phyloP scores from a whole-genome alignment of 805 yeast genomes.

The fission yeast (Schizosaccharomyces pombe) region DNA sequence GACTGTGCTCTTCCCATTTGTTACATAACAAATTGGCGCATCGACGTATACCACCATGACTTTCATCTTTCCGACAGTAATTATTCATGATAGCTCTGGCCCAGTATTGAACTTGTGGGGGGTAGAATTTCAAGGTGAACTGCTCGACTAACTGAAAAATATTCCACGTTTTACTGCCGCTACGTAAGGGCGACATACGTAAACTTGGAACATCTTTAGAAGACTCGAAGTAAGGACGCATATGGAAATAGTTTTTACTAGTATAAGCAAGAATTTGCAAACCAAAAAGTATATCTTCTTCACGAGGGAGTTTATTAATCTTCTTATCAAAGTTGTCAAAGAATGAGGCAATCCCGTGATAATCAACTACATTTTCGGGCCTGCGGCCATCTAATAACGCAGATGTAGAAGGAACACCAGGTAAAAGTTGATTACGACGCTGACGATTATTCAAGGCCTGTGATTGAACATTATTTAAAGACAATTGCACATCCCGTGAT shows the following conservation, averaged over 20 bases:
- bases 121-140: conserved; percentile 47
- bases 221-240: conserved; percentile 50
- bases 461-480: neutral
- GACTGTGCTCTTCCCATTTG: conserved; percentile 72
- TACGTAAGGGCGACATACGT: conserved; percentile 11
- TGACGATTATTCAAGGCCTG: neutral
- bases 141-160: conserved; percentile 79
- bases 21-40: conserved; percentile 89
- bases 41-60: conserved; percentile 72
- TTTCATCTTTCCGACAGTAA: conserved; percentile 76
- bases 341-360: neutral
- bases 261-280: conserved; percentile 77
- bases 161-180: conserved; percentile 8
- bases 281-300: conserved; percentile 87
- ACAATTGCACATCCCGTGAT: neutral
- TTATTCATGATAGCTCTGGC: conserved; percentile 94
- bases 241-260: conserved; percentile 54
- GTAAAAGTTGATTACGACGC: neutral
- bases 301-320: conserved; percentile 33
- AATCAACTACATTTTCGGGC: neutral
- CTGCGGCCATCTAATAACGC: neutral
- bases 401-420: neutral
- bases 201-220: conserved; percentile 54
- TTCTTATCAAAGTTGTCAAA: neutral
- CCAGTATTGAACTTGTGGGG: conserved; percentile 80